Base-by-base conservation (phyloP, 2,329 filamentous ascomycete genomes). In the Pyrenophora graminea region DNA sequence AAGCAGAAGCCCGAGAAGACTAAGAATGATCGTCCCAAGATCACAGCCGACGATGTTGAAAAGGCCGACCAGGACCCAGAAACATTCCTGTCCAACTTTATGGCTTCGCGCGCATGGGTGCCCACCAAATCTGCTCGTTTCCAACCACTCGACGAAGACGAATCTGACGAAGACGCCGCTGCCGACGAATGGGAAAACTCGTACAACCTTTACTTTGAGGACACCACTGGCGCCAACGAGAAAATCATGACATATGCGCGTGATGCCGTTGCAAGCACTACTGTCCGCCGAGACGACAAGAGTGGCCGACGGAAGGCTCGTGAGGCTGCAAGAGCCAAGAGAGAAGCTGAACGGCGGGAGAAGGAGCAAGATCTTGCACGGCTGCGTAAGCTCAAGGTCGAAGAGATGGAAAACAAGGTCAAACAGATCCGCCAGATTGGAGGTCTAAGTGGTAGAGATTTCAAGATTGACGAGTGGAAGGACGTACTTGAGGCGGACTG, bases 131-230 rank as follows among this genome's bases (percentile, higher is more conserved):
- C 79, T 36, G 80, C 83, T 18, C 82, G 82, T 36, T 91, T 90
- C 74, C 81, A 92, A 63, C 89, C 92, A 0, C 89, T 99, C 50
- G 91, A 97, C 0, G 94, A 99, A 62, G 91, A 97, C 44, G 90
- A 85, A n/a, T 30, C 27, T 4, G 83, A 85, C 6, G 83, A 90
- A 37, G 85, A 89, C 25, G 81, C 83, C 23, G 82, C 84, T 39
- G 92, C 92, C 21, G 93, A 97, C 38, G 85, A 88, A 54, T 96
- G 93, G 66, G 94, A 99, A 76, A 83, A 89, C 59, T 92, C 92
- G 4, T 99, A 96, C 77, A 99, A 99, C 76, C 77, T 97, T 75
- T 88, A 94, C 30, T 99, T 99, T 67, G 94, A 99, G 71, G 90
- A 97, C 64, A 91, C 94, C 0, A 83, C 83, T 53, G 91, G 90